These are phyloP conservation scores for Halenospora varia DNA, from an alignment of 495 filamentous ascomycete genomes.

Conservation along the genomic window DNA sequence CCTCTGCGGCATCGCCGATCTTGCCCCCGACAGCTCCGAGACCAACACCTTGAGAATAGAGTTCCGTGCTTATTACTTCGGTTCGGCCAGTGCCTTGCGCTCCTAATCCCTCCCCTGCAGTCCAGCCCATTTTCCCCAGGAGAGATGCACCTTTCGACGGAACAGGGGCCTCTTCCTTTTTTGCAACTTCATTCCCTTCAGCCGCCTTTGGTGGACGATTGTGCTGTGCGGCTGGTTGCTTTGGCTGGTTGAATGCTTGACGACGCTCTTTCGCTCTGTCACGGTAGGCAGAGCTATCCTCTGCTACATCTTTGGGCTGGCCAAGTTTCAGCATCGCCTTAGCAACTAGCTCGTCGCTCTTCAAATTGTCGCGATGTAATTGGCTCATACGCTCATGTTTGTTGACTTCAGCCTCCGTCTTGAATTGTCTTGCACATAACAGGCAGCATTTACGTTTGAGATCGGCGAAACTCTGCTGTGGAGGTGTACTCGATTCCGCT, in stretches of 20 bases:
- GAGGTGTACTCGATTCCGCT: constrained; percentile 22
- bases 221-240: constrained; percentile 42
- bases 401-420: constrained; percentile 61
- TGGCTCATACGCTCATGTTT: constrained; percentile 73
- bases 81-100: constrained; percentile 74
- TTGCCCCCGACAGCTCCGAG: constrained; percentile 80
- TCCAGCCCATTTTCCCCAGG: constrained; percentile 91
- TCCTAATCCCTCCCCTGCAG: constrained; percentile 73
- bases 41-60: constrained; percentile 81
- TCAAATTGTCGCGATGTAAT: constrained; percentile 68
- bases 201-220: constrained; percentile 31
- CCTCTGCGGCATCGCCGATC: constrained; percentile 77
- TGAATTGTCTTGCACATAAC: constrained; percentile 73
- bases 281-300: constrained; percentile 54
- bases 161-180: constrained; percentile 26
- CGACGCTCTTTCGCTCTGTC: constrained; percentile 82
- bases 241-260: constrained; percentile 66
- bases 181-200: constrained; percentile 10
- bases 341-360: constrained; percentile 52
- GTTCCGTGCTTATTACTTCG: constrained; percentile 69
- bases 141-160: constrained; percentile 82
- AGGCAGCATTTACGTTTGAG: constrained; percentile 68
- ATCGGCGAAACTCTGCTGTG: constrained; percentile 64
- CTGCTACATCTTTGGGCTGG: constrained; percentile 40
- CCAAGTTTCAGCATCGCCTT: constrained; percentile 57